phyloP scores from a whole-genome alignment of 2,329 filamentous ascomycete species.

The Fusarium aywerte region DNA sequence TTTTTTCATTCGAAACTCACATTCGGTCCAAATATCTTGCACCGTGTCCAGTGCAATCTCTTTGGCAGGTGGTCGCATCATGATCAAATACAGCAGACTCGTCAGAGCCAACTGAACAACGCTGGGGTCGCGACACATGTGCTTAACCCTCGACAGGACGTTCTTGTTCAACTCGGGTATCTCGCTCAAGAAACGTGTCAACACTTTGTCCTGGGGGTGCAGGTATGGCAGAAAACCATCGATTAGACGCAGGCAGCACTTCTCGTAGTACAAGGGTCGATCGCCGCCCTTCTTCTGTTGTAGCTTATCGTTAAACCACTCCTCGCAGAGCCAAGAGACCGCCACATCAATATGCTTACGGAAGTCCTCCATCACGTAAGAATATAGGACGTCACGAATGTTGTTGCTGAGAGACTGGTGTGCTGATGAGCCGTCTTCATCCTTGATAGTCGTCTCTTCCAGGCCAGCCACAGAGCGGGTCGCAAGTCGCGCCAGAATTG shows the following conservation, averaged over 20 bases:
- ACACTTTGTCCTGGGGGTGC: slow-evolving; percentile 88
- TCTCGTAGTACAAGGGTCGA: slow-evolving; percentile 76
- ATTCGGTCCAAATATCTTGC: slow-evolving; percentile 74
- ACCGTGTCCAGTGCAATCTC: slow-evolving; percentile 72
- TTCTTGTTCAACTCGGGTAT: slow-evolving; percentile 80
- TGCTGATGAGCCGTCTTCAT: slow-evolving; percentile 59
- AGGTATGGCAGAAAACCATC: slow-evolving; percentile 91
- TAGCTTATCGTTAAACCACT: slow-evolving; percentile 91
- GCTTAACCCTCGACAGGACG: slow-evolving; percentile 78
- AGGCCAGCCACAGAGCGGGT: slow-evolving; percentile 80
- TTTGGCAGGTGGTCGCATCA: slow-evolving; percentile 73
- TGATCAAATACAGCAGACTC: slow-evolving; percentile 73
- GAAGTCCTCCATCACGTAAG: slow-evolving; percentile 92
- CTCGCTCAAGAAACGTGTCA: slow-evolving; percentile 92
- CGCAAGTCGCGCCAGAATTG: slow-evolving; percentile 84
- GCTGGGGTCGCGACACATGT: slow-evolving; percentile 72
- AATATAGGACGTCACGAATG: slow-evolving; percentile 83
- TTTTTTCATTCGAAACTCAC: slow-evolving; percentile 57
- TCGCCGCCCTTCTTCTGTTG: slow-evolving; percentile 56
- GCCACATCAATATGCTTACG: slow-evolving; percentile 88
- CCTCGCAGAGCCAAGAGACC: slow-evolving; percentile 94
- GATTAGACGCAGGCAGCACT: slow-evolving; percentile 82
- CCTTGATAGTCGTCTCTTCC: slow-evolving; percentile 67
- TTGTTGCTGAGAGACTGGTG: slow-evolving; percentile 68
- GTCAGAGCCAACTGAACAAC: slow-evolving; percentile 72